phyloP scores from a whole-genome alignment of 805 yeast genomes.

The Candida caryicola region DNA sequence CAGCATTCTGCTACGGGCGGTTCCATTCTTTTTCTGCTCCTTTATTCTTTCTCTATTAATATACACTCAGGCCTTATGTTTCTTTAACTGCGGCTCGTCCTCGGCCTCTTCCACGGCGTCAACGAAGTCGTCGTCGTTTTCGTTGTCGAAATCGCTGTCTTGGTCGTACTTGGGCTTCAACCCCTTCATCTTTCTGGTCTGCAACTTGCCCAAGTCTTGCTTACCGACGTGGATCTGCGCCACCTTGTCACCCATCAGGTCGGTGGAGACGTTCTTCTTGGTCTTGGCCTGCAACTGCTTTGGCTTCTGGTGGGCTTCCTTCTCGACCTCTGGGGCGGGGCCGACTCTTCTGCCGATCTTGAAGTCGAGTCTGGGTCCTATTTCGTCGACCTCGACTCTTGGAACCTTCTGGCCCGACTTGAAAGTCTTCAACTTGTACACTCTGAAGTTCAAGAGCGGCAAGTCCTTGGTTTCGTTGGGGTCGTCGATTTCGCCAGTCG shows the following conservation, averaged over 20 bases:
- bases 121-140: conserved; percentile 34
- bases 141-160: conserved; percentile 55
- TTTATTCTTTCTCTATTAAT: neutral
- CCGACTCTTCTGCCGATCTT: conserved; percentile 81
- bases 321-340: conserved; percentile 84
- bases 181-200: conserved; percentile 99
- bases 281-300: conserved; percentile 76
- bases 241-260: conserved; percentile 91
- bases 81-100: conserved; percentile 25
- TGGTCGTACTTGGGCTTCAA: conserved; percentile 85
- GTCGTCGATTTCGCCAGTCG: conserved; percentile 74
- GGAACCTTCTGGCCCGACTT: conserved; percentile 87
- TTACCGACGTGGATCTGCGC: conserved; percentile 95
- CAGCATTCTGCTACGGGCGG: too few species aligned
- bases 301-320: conserved; percentile 81
- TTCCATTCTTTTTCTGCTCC: neutral
- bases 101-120: conserved; percentile 19
- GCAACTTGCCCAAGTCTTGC: conserved; percentile 86
- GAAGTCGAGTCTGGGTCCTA: conserved; percentile 94
- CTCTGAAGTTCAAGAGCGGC: conserved; percentile 87
- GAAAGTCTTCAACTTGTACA: conserved; percentile 78
- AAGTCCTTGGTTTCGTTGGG: conserved; percentile 64
- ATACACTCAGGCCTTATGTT: conserved; percentile 24
- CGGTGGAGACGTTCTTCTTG: conserved; percentile 86
- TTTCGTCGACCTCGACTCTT: conserved; percentile 89